phyloP scores from a whole-genome alignment of 305 asterid genomes.

The Fraxinus baroniana region DNA sequence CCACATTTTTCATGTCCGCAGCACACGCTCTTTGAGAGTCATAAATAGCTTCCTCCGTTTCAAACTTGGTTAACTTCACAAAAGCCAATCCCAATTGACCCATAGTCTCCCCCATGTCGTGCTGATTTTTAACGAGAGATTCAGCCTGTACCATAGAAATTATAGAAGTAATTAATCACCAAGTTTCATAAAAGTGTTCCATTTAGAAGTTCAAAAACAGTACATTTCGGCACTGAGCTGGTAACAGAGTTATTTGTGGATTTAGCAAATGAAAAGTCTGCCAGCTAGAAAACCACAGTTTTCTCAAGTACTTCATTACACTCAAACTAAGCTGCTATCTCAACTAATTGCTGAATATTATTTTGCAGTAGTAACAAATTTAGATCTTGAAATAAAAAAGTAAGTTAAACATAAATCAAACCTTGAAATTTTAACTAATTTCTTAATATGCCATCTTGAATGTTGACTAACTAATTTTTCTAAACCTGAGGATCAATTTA shows the following conservation, averaged over 20 bases:
- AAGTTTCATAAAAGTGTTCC: background rate
- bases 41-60: slow-evolving; percentile 77
- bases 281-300: background rate
- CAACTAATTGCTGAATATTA: background rate
- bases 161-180: slow-evolving; percentile 5
- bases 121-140: slow-evolving; percentile 86
- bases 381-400: background rate
- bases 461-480: background rate
- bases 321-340: background rate
- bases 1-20: slow-evolving; percentile 85
- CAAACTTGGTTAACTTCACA: slow-evolving; percentile 90
- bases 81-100: slow-evolving; percentile 92
- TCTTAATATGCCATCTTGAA: background rate
- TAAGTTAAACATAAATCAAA: background rate
- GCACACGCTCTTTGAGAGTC: slow-evolving; percentile 83
- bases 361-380: slow-evolving; percentile 11
- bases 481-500: background rate
- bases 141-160: slow-evolving; percentile 61
- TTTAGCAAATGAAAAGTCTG: background rate
- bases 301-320: background rate
- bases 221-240: background rate
- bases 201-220: background rate
- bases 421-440: background rate
- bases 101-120: slow-evolving; percentile 91
- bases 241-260: slow-evolving; percentile 8